Conservation (phyloP, 2,329 filamentous ascomycete species). For the Phaeosphaeria sp. region DNA sequence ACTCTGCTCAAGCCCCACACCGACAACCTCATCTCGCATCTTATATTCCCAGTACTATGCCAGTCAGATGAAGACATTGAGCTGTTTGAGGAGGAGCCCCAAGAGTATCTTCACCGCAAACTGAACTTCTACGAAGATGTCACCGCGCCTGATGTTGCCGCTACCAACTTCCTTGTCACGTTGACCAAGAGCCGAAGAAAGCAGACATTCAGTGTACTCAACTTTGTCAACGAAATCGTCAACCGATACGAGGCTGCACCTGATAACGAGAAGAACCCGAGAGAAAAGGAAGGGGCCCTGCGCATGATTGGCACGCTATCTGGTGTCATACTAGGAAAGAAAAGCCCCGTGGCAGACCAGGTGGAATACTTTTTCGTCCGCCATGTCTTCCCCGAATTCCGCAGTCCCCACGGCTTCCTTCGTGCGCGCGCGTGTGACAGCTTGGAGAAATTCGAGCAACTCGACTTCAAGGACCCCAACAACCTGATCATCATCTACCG, state of each 20-base stretch:
- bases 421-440: conserved; percentile 95
- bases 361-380: conserved; percentile 98
- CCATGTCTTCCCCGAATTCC: conserved; percentile 98
- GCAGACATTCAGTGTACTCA: conserved; percentile 92
- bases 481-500: conserved; percentile 96
- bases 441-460: conserved; percentile 95
- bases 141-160: conserved; percentile 91
- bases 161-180: conserved; percentile 94
- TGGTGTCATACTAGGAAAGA: conserved; percentile 94
- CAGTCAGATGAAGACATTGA: conserved; percentile 91
- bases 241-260: conserved; percentile 87
- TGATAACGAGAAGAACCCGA: conserved; percentile 88
- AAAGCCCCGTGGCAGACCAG: conserved; percentile 96
- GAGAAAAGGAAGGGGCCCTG: conserved; percentile 94
- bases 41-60: conserved; percentile 94
- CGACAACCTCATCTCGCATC: conserved; percentile 89
- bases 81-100: conserved; percentile 90
- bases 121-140: conserved; percentile 98
- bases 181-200: conserved; percentile 94
- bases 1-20: conserved; percentile 90
- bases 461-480: conserved; percentile 95
- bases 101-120: conserved; percentile 96
- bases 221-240: conserved; percentile 93
- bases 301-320: conserved; percentile 97
- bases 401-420: conserved; percentile 88